Evolutionary conservation across 2,329 filamentous ascomycete genomes (phyloP).

Genomic region (Aureobasidium sp.): DNA sequence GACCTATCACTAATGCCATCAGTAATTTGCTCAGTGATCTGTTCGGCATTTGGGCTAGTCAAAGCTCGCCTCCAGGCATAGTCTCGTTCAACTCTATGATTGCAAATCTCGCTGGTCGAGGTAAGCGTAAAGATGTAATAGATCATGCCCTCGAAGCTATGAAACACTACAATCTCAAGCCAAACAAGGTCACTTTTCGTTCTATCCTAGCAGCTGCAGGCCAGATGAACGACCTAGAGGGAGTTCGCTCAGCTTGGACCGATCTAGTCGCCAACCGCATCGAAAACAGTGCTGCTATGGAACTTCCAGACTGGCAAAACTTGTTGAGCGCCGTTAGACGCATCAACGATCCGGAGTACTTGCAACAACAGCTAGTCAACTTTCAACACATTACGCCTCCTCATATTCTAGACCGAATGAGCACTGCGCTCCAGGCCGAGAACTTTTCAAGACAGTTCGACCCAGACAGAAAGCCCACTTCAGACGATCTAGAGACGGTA

Average conservation of each 20-base stretch:
- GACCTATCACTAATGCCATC: slow-evolving; percentile 18
- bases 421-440: background rate
- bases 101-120: slow-evolving; percentile 25
- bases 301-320: slow-evolving; percentile 19
- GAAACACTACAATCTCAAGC: slow-evolving; percentile 19
- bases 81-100: slow-evolving; percentile 31
- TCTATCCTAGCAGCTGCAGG: slow-evolving; percentile 28
- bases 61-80: slow-evolving; percentile 21
- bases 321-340: slow-evolving; percentile 20
- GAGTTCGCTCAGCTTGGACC: slow-evolving; percentile 24
- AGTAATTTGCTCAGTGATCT: slow-evolving; percentile 21
- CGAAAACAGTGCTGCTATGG: background rate
- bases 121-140: slow-evolving; percentile 22
- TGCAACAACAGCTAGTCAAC: slow-evolving; percentile 15
- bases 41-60: slow-evolving; percentile 22
- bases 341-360: slow-evolving; percentile 16
- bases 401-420: background rate
- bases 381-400: background rate
- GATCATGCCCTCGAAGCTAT: slow-evolving; percentile 23
- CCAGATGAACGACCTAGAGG: slow-evolving; percentile 20
- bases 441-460: background rate
- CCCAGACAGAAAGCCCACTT: background rate
- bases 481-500: background rate
- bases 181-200: slow-evolving; percentile 26
- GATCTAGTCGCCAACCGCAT: slow-evolving; percentile 20